These are phyloP conservation scores for Achaetomiella virescens DNA, from an alignment of 495 filamentous ascomycete genomes.

Conservation along the genomic window DNA sequence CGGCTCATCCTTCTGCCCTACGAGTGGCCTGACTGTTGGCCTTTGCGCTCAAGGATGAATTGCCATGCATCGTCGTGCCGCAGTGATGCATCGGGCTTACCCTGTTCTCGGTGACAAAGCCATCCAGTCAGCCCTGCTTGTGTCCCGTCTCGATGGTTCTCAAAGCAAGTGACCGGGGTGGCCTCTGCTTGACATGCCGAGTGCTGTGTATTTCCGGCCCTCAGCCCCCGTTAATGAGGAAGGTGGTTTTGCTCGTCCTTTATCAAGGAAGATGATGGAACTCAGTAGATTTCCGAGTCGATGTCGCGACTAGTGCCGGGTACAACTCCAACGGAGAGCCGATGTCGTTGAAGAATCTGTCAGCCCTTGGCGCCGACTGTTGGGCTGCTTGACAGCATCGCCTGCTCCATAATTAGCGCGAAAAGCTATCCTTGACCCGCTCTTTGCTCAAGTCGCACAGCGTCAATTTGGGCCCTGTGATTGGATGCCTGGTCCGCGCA, in stretches of 20 bases:
- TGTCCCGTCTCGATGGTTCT: not conserved
- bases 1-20: not conserved
- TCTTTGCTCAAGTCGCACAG: not conserved
- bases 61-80: not conserved
- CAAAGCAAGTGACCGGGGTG: not conserved
- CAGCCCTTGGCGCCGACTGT: too few species aligned
- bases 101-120: not conserved
- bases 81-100: not conserved
- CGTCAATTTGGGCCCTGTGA: slow-evolving; percentile 1
- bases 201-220: not conserved
- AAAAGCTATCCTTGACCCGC: not conserved
- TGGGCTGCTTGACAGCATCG: slow-evolving; percentile 4
- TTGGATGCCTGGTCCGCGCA: slow-evolving; percentile 11
- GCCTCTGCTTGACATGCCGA: not conserved
- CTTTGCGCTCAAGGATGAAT: not conserved
- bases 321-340: too few species aligned
- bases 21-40: not conserved
- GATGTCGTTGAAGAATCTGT: too few species aligned
- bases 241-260: too few species aligned
- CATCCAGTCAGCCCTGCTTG: not conserved
- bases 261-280: too few species aligned
- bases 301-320: too few species aligned
- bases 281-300: too few species aligned
- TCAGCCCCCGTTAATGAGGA: too few species aligned
- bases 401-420: slow-evolving; percentile 14